phyloP scores from a whole-genome alignment of 2,329 filamentous ascomycete species.

The Lizonia empirigonia region DNA sequence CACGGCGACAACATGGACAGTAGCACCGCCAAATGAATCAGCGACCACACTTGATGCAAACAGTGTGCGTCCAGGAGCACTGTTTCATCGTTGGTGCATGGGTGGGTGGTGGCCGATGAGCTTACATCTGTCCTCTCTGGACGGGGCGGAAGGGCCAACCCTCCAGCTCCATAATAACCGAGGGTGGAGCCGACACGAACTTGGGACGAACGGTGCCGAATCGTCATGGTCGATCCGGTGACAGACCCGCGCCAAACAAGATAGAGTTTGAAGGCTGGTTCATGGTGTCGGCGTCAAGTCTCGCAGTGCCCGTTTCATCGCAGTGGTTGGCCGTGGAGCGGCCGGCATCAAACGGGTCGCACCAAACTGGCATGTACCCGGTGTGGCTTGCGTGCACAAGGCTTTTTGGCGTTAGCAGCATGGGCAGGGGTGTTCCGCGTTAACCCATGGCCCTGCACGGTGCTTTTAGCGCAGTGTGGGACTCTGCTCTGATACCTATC shows the following conservation, averaged over 20 bases:
- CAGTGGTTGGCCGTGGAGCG: background rate
- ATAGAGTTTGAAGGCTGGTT: slow-evolving; percentile 12
- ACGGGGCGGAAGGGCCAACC: slow-evolving; percentile 24
- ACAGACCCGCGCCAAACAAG: slow-evolving; percentile 19
- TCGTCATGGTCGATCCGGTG: slow-evolving; percentile 27
- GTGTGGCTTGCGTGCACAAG: slow-evolving; percentile 12
- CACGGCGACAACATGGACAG: background rate
- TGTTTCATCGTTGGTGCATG: slow-evolving; percentile 12
- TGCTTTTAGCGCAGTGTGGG: slow-evolving; percentile 11
- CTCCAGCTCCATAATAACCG: slow-evolving; percentile 8
- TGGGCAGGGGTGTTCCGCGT: slow-evolving; percentile 7
- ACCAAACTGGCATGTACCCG: slow-evolving; percentile 14
- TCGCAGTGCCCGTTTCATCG: slow-evolving; percentile 8
- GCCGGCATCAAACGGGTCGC: slow-evolving; percentile 3
- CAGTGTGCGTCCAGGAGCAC: slow-evolving; percentile 9
- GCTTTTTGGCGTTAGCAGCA: slow-evolving; percentile 7
- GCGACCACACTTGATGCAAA: slow-evolving; percentile 4
- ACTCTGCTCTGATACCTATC: slow-evolving; percentile 1
- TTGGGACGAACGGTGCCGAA: slow-evolving; percentile 31
- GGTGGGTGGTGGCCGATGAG: slow-evolving; percentile 6
- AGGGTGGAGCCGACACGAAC: slow-evolving; percentile 31
- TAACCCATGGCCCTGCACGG: too few relatives aligned
- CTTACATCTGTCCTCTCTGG: slow-evolving; percentile 23
- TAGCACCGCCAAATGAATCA: background rate
- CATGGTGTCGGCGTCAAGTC: slow-evolving; percentile 7